Percentiles rank a stretch among this genome's conserved stretches.
Conservation (phyloP, 257 asterid genomes). For the Ophiorrhiza pumila region DNA sequence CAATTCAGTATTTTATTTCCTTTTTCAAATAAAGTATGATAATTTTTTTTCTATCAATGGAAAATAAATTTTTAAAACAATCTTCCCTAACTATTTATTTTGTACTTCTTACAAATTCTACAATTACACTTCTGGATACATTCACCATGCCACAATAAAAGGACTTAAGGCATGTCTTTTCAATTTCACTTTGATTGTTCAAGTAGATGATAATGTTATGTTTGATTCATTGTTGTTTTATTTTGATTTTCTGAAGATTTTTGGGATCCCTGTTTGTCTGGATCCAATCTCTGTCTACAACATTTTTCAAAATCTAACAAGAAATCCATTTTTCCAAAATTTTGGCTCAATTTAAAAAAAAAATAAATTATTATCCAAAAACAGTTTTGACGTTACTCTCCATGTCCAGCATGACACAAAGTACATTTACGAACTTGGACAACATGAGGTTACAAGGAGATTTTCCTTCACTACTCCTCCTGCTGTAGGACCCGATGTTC, state of each 20-base stretch:
- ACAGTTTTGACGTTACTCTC: not conserved
- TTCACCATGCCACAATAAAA: conserved; percentile 45
- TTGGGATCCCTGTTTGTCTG: too few species aligned
- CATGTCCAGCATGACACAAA: conserved; percentile 30
- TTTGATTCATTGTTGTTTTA: too few species aligned
- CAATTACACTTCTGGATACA: conserved; percentile 45
- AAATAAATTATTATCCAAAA: not conserved
- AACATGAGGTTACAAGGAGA: conserved; percentile 15
- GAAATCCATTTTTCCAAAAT: not conserved
- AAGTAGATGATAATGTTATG: too few species aligned
- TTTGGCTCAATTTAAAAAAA: too few species aligned
- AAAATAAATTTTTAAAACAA: too few species aligned
- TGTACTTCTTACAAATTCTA: conserved; percentile 37
- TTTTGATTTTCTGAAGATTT: too few species aligned
- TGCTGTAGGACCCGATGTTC: conserved; percentile 51
- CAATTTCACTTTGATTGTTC: not conserved
- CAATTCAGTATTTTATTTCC: too few species aligned
- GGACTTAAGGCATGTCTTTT: conserved; percentile 29
- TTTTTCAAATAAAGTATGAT: too few species aligned
- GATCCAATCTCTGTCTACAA: too few species aligned
- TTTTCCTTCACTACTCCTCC: conserved; percentile 56
- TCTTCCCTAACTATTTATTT: too few species aligned
- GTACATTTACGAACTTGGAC: conserved; percentile 49
- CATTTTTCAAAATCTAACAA: not conserved
- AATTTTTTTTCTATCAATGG: too few species aligned